Evolutionary conservation across 2,329 filamentous ascomycete genomes (phyloP).

Genomic region (Colletotrichum noveboracense): DNA sequence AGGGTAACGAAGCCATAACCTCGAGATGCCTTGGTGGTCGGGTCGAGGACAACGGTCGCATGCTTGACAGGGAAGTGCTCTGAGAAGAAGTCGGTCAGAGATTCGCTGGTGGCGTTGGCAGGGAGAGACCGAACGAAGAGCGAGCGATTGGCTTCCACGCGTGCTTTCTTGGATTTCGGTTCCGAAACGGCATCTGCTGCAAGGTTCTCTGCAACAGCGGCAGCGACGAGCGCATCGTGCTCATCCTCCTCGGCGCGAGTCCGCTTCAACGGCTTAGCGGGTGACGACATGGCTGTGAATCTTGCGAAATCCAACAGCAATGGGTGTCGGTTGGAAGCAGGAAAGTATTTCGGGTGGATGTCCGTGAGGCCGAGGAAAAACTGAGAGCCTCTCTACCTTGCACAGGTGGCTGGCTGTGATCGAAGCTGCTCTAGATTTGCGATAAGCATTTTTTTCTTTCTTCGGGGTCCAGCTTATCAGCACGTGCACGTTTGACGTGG

Average conservation of each 20-base stretch:
- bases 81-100: conserved; percentile 88
- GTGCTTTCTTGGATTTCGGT: conserved; percentile 55
- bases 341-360: neutral
- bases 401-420: neutral
- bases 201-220: conserved; percentile 24
- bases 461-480: conserved; percentile 14
- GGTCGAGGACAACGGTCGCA: conserved; percentile 88
- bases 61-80: conserved; percentile 95
- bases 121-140: conserved; percentile 93
- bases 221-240: conserved; percentile 18
- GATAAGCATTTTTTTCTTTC: conserved; percentile 22
- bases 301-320: no score
- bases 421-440: neutral
- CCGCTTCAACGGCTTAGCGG: conserved; percentile 20
- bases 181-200: conserved; percentile 35
- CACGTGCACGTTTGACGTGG: conserved; percentile 6
- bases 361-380: conserved; percentile 20
- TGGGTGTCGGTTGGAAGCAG: neutral
- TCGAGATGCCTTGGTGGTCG: conserved; percentile 83
- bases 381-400: neutral
- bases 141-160: conserved; percentile 68
- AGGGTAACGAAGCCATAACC: conserved; percentile 98
- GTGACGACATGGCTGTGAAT: conserved; percentile 7
- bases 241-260: conserved; percentile 15
- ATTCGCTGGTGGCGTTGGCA: conserved; percentile 77